These are phyloP conservation scores for Penicillium turbatum DNA, from an alignment of 495 filamentous ascomycete species.

Conservation along the genomic window DNA sequence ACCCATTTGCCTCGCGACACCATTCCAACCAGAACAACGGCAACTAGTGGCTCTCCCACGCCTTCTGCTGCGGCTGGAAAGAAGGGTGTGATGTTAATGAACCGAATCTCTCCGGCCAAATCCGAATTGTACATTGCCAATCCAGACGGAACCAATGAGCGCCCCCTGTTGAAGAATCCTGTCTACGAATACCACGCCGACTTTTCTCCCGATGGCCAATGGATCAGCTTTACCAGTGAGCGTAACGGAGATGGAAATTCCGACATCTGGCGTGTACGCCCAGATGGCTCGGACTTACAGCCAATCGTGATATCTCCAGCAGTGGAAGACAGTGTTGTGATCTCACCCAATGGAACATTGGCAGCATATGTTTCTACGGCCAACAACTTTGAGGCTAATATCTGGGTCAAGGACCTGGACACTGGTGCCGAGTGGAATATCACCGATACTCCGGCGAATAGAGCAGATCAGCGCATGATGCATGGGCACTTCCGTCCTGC, in stretches of 20 bases:
- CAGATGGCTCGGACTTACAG: conserved; percentile 24
- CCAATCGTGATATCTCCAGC: conserved; percentile 18
- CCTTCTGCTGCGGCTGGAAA: not conserved
- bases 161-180: conserved; percentile 23
- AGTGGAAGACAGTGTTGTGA: conserved; percentile 23
- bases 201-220: conserved; percentile 31
- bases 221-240: conserved; percentile 29
- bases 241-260: conserved; percentile 30
- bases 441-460: conserved; percentile 15
- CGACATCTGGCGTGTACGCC: conserved; percentile 27
- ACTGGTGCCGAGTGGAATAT: conserved; percentile 25
- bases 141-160: conserved; percentile 30
- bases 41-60: not conserved
- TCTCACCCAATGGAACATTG: conserved; percentile 28
- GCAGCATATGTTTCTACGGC: conserved; percentile 27
- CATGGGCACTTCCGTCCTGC: conserved; percentile 29
- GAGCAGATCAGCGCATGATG: conserved; percentile 5
- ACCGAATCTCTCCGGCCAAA: conserved; percentile 30
- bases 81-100: conserved; percentile 30
- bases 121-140: conserved; percentile 34
- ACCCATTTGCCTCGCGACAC: not conserved
- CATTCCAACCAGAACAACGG: not conserved
- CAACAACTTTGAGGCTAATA: conserved; percentile 21
- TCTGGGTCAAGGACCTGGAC: conserved; percentile 28
- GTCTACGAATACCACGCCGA: conserved; percentile 35